Evolutionary conservation across 306 rosid genomes (phyloP).

Genomic region (Styphnolobium japonicum): DNA sequence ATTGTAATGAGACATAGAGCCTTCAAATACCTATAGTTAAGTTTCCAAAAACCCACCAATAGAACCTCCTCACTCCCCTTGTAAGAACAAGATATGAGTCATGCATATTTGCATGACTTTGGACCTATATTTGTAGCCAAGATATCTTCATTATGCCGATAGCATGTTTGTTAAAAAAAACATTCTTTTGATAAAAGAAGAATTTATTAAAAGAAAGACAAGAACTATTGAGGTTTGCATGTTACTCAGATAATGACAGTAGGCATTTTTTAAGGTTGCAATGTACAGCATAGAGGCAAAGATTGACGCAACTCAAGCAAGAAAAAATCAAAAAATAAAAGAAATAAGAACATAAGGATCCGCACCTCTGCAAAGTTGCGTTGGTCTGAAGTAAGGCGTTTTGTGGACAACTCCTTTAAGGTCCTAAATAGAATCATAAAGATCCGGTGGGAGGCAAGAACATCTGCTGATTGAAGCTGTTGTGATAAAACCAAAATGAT

Average conservation of each 20-base stretch:
- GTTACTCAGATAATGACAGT: background rate
- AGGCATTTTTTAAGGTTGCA: conserved; percentile 2
- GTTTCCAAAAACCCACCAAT: conserved; percentile 24
- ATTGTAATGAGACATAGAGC: conserved; percentile 20
- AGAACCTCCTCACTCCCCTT: conserved; percentile 21
- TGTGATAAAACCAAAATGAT: conserved; percentile 78
- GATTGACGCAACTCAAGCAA: conserved; percentile 8
- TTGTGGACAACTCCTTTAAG: conserved; percentile 85
- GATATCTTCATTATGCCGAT: background rate
- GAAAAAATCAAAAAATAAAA: background rate
- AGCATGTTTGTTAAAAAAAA: background rate
- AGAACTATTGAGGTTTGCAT: background rate
- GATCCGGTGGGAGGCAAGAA: conserved; percentile 77
- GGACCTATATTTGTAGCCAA: conserved; percentile 16
- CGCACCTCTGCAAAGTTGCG: conserved; percentile 87
- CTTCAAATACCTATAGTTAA: conserved; percentile 22
- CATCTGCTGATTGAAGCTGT: conserved; percentile 84
- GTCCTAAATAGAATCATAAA: conserved; percentile 80
- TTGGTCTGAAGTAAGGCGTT: conserved; percentile 83
- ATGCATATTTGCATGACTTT: background rate
- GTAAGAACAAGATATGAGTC: conserved; percentile 17
- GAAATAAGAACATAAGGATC: conserved; percentile 2
- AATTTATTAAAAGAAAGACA: background rate
- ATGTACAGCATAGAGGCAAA: conserved; percentile 7
- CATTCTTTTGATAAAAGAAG: background rate